Evolutionary conservation across 768 basidiomycete genomes (phyloP).

Genomic region (Naganishia friedmannii): DNA sequence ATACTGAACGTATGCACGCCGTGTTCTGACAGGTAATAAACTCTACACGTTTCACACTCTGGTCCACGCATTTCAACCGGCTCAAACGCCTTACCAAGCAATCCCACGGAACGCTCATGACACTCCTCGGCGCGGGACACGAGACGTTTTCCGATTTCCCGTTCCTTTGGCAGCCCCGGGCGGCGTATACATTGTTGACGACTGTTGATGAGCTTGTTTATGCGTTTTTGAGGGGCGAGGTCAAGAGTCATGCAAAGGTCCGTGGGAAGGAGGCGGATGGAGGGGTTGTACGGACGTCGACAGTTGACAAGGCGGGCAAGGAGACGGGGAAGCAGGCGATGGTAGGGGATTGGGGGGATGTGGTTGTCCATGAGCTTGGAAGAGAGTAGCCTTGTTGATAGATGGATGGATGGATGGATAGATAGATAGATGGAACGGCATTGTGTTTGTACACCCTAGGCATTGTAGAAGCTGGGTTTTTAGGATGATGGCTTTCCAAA

Average conservation of each 20-base stretch:
- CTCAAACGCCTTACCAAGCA: constrained; percentile 58
- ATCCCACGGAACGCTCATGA: constrained; percentile 38
- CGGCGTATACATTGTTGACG: constrained; percentile 30
- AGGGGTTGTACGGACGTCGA: constrained; percentile 34
- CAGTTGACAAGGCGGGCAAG: constrained; percentile 32
- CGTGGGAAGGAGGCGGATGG: constrained; percentile 36
- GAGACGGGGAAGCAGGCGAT: constrained; percentile 34
- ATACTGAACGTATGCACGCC: constrained; percentile 37
- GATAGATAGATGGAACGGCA: not conserved
- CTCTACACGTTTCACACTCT: constrained; percentile 73
- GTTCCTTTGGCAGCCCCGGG: constrained; percentile 37
- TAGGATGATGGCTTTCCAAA: too few species aligned
- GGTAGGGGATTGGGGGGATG: constrained; percentile 38
- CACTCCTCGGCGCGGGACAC: constrained; percentile 39
- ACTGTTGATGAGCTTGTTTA: constrained; percentile 41
- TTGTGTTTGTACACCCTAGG: not conserved
- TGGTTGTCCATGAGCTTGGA: constrained; percentile 42
- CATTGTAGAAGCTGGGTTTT: not conserved
- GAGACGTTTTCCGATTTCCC: constrained; percentile 51
- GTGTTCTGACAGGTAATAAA: constrained; percentile 61
- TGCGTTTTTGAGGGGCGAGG: constrained; percentile 37
- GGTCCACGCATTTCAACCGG: constrained; percentile 69
- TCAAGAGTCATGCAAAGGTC: constrained; percentile 29
- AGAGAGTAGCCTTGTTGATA: not conserved
- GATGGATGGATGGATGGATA: not conserved